Evolutionary conservation across 139 green algal species (phyloP), one percentile per base, ranked within the genome.

Genomic region (Tetraselmis chui): DNA sequence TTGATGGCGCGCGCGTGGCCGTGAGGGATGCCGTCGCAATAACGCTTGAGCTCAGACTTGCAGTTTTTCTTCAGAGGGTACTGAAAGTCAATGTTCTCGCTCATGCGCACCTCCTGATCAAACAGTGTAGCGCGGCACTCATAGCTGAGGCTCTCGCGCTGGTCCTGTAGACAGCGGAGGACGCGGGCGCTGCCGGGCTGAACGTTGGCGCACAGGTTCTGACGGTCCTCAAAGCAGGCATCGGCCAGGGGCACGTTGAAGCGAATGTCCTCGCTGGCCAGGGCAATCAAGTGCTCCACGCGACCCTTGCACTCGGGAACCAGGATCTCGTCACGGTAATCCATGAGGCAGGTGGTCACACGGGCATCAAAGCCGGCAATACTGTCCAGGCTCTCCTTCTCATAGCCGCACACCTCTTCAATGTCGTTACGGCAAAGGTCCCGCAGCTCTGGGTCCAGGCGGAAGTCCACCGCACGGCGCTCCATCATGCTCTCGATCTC

Each of bases 1-100:
- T 89, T 86, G 80, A 97, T 94, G 28, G 92, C 82, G 31, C 87
- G 84, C 0, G 86, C 93, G 76, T 94, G 85, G 30, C 93, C 94
- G 59, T 96, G 90, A 25, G 86, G 85, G 0, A 96, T 82, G 29
- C 90, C 86, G 67, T 90, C 87, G 88, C 94, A 97, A 75, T 92
- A 93, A 0, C 81, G 82, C 1, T 89, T 30, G 45, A 96, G 87
- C 84, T 97, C 94, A 25, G 78, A 58, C 0, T 79, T 31, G 82
- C 94, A 97, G 0, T 92, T 90, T 1, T 86, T 59, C 85, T 95
- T 95, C 91, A 97, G 92, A n/a, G 91, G 92, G 78, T 88, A 93
- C 84, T 96, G 94, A 88, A 95, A 82, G 87, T 95, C 91, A 31
- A 94, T 94, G 88, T 92, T 90, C 78, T 94, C 87, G 0, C 80